Percentiles rank a stretch among this genome's conserved stretches.
Conservation (phyloP, 2,329 filamentous ascomycete genomes). For the Monosporascus cannonballus region DNA sequence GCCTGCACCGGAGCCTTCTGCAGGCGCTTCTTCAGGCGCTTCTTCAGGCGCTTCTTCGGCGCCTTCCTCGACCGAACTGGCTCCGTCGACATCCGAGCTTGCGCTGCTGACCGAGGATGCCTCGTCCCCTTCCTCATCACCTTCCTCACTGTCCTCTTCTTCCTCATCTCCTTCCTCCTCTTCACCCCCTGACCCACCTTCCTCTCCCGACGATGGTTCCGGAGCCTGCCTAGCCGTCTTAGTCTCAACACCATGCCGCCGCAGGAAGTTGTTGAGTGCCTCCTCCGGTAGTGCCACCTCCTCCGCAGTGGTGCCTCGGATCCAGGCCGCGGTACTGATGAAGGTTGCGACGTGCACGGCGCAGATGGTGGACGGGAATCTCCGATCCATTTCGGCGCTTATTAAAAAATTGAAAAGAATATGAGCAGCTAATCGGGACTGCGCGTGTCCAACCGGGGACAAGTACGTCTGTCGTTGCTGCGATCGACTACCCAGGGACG, state of each 20-base stretch:
- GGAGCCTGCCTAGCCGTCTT: constrained; percentile 3
- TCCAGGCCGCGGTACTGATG: constrained; percentile 20
- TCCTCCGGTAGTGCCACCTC: constrained; percentile 14
- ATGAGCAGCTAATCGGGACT: not conserved
- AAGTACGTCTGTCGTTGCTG: not conserved
- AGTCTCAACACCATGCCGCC: constrained; percentile 5
- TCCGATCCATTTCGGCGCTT: constrained; percentile 11
- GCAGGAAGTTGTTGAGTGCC: constrained; percentile 17
- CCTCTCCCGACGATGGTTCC: not conserved
- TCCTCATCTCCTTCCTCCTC: constrained; percentile 2
- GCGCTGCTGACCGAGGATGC: constrained; percentile 1
- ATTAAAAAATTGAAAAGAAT: constrained; percentile 2
- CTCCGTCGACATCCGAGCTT: not conserved
- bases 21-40: not conserved
- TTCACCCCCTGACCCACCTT: constrained; percentile 1
- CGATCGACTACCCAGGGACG: not conserved
- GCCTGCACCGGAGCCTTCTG: not conserved
- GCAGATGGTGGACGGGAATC: constrained; percentile 19
- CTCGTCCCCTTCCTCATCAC: constrained; percentile 4
- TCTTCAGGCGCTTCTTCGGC: not conserved
- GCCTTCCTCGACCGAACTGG: not conserved
- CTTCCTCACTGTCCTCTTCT: constrained; percentile 2
- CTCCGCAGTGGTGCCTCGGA: constrained; percentile 14
- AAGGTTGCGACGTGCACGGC: constrained; percentile 19
- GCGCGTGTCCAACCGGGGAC: not conserved